Percentiles rank a stretch among this genome's conserved stretches.
Evolutionary conservation across 768 basidiomycete species (phyloP).

Genomic region (Auricularia cornea): DNA sequence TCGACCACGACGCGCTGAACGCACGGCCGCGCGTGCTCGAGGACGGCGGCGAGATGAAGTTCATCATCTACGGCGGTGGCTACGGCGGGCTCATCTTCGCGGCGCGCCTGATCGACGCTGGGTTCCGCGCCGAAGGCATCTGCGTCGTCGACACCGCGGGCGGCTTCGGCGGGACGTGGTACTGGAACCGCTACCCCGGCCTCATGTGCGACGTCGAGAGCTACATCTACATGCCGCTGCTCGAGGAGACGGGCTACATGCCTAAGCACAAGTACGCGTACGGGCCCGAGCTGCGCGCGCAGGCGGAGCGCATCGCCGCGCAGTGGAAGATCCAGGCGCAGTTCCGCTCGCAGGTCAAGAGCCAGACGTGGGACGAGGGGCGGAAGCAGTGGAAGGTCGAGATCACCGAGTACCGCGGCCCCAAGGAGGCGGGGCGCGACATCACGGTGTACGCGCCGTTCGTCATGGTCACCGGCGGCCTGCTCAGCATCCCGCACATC

Average conservation of each 20-base stretch:
- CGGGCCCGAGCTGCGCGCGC: not conserved
- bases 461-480: not conserved
- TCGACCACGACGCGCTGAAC: not conserved
- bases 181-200: constrained; percentile 3
- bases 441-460: not conserved
- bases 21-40: not conserved
- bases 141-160: not conserved
- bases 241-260: not conserved
- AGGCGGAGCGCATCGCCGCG: not conserved
- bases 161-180: constrained; percentile 2
- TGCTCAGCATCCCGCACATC: not conserved
- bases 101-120: not conserved
- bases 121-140: not conserved
- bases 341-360: not conserved
- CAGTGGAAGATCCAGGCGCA: not conserved
- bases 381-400: not conserved
- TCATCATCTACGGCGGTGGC: not conserved
- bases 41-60: not conserved
- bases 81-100: not conserved
- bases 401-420: not conserved
- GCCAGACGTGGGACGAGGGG: not conserved
- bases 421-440: not conserved
- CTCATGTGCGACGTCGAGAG: not conserved
- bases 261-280: not conserved
- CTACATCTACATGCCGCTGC: not conserved